phyloP scores from a whole-genome alignment of 1,284 basidiomycete genomes.

The Fistulinella cinereoalba region DNA sequence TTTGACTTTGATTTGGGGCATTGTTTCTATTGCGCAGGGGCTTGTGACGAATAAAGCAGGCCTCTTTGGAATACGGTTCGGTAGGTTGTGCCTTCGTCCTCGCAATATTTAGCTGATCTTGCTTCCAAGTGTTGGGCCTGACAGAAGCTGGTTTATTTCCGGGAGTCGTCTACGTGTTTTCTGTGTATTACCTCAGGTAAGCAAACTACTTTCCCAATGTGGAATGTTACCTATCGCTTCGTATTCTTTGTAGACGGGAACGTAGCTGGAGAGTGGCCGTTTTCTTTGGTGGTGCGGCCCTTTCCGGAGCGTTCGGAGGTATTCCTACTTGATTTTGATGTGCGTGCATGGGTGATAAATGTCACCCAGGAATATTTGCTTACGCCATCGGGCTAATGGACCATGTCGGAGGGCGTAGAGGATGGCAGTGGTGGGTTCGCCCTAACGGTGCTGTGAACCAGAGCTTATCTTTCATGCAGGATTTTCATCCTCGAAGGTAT shows the following conservation, averaged over 20 bases:
- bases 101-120: not conserved
- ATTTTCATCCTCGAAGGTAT: constrained; percentile 63
- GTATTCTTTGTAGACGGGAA: too few relatives aligned
- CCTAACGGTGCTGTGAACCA: too few relatives aligned
- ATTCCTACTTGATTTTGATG: not conserved
- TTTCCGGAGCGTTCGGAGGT: constrained; percentile 61
- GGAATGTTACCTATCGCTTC: not conserved
- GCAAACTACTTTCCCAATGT: not conserved
- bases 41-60: constrained; percentile 55
- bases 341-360: not conserved
- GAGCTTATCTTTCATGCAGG: constrained; percentile 33
- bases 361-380: constrained; percentile 47
- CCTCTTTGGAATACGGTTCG: constrained; percentile 54
- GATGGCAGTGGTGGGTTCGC: constrained; percentile 63
- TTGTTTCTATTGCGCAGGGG: constrained; percentile 58
- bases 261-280: constrained; percentile 60
- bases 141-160: constrained; percentile 60
- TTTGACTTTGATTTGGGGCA: constrained; percentile 57
- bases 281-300: constrained; percentile 57
- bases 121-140: constrained; percentile 46
- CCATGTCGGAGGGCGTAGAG: constrained; percentile 51
- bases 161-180: constrained; percentile 60
- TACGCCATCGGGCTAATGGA: constrained; percentile 58
- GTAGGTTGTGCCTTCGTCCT: constrained; percentile 30
- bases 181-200: constrained; percentile 56